A percentile compares a stretch with the other conserved stretches of the same genome.
Evolutionary conservation across 2,329 filamentous ascomycete genomes (phyloP).

Genomic region (Fusarium oxysporum): DNA sequence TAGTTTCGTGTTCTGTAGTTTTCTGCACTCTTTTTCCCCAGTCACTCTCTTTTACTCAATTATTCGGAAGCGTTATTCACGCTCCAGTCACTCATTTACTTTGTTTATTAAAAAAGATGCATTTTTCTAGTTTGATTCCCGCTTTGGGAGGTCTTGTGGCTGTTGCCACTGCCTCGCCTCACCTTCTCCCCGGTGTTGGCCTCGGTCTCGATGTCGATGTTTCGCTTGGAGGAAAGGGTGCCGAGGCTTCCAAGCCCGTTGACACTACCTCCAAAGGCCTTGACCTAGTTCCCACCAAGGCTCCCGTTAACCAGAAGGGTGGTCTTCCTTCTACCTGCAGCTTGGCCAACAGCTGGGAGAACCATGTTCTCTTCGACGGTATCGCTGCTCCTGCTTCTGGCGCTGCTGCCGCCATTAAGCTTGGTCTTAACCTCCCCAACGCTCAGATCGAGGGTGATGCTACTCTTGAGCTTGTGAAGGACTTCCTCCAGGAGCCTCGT

Average conservation of each 20-base stretch:
- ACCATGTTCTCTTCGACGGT: conserved; percentile 31
- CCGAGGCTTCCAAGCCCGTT: not conserved
- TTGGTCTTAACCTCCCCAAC: conserved; percentile 42
- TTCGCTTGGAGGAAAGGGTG: not conserved
- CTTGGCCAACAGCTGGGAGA: conserved; percentile 29
- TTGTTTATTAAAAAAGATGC: conserved; percentile 24
- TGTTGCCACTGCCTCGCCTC: conserved; percentile 34
- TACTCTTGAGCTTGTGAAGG: conserved; percentile 56
- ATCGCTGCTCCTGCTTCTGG: conserved; percentile 35
- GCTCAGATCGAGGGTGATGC: conserved; percentile 62
- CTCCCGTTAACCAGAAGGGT: not conserved
- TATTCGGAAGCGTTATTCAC: conserved; percentile 20
- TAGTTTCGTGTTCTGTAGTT: not conserved
- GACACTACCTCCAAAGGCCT: not conserved
- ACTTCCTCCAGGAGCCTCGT: conserved; percentile 54
- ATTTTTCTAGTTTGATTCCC: conserved; percentile 31
- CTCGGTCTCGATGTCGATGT: conserved; percentile 5
- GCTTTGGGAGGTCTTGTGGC: conserved; percentile 33
- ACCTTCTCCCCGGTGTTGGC: conserved; percentile 8
- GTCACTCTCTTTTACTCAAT: conserved; percentile 32
- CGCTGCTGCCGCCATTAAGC: conserved; percentile 29
- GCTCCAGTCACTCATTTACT: conserved; percentile 41
- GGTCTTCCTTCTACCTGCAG: conserved; percentile 8
- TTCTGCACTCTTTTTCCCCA: conserved; percentile 22
- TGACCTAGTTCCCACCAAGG: not conserved